Evolutionary conservation across 179 eudicot genomes (phyloP).

Genomic region (Silene noctiflora): DNA sequence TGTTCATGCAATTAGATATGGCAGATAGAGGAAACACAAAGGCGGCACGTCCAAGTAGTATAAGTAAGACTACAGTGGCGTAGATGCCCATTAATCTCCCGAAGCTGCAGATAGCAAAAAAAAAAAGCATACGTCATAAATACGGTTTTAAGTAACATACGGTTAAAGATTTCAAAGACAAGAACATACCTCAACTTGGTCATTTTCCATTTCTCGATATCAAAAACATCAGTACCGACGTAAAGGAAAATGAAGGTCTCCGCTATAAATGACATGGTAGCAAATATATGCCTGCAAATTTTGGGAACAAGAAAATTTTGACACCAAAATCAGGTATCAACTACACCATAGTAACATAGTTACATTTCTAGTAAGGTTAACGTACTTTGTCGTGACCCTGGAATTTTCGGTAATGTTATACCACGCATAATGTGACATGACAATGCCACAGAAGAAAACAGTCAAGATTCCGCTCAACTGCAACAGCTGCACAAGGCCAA

Average conservation of each 20-base stretch:
- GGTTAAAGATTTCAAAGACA: not conserved
- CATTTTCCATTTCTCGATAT: slow-evolving; percentile 84
- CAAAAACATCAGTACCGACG: slow-evolving; percentile 93
- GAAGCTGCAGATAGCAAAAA: slow-evolving; percentile 36
- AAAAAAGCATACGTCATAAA: not conserved
- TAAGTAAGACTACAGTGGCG: slow-evolving; percentile 46
- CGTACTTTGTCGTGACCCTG: slow-evolving; percentile 73
- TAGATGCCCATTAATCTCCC: slow-evolving; percentile 50
- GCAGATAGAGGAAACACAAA: slow-evolving; percentile 90
- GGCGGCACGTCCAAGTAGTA: slow-evolving; percentile 83
- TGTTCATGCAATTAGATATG: slow-evolving; percentile 61
- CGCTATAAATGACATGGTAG: slow-evolving; percentile 88
- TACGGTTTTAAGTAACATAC: not conserved
- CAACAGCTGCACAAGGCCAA: slow-evolving; percentile 49
- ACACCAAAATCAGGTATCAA: not conserved
- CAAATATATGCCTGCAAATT: slow-evolving; percentile 75
- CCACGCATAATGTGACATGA: slow-evolving; percentile 99
- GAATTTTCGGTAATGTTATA: slow-evolving; percentile 83
- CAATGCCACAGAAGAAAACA: slow-evolving; percentile 87
- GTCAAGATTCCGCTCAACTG: slow-evolving; percentile 84
- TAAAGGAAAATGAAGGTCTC: slow-evolving; percentile 93
- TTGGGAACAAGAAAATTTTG: not conserved
- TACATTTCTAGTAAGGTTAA: not conserved
- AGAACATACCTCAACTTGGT: slow-evolving; percentile 59
- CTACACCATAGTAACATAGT: too few relatives aligned